Evolutionary conservation across 2,329 filamentous ascomycete species (phyloP).

Genomic region (Aspergillus tamarii): DNA sequence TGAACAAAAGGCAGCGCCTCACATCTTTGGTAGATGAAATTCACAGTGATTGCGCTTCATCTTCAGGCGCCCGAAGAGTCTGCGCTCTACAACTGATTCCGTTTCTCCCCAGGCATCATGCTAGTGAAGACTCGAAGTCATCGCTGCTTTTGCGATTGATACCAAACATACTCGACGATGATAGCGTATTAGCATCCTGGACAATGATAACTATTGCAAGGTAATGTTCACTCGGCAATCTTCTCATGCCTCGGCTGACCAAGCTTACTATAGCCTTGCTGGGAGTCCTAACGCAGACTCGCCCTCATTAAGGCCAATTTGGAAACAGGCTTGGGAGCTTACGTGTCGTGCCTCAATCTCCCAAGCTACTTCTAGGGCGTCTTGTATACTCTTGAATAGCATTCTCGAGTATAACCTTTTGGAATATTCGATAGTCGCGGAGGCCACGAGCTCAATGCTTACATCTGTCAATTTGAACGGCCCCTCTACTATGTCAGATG

Average conservation of each 20-base stretch:
- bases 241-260: slow-evolving; percentile 11
- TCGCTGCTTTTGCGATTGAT: slow-evolving; percentile 63
- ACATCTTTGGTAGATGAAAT: slow-evolving; percentile 41
- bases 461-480: slow-evolving; percentile 80
- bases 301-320: slow-evolving; percentile 53
- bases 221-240: slow-evolving; percentile 51
- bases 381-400: slow-evolving; percentile 71
- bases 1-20: slow-evolving; percentile 42
- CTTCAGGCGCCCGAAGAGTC: slow-evolving; percentile 45
- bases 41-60: slow-evolving; percentile 37
- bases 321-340: slow-evolving; percentile 77
- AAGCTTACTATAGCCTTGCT: slow-evolving; percentile 34
- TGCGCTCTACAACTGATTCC: slow-evolving; percentile 59
- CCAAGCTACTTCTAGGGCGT: slow-evolving; percentile 71
- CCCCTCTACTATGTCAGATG: slow-evolving; percentile 76
- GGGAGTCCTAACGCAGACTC: slow-evolving; percentile 40
- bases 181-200: slow-evolving; percentile 71
- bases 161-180: slow-evolving; percentile 69
- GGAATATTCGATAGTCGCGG: slow-evolving; percentile 66
- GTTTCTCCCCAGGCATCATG: slow-evolving; percentile 53
- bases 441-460: slow-evolving; percentile 73
- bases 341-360: slow-evolving; percentile 72
- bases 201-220: slow-evolving; percentile 79
- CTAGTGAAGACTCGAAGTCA: slow-evolving; percentile 56
- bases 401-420: slow-evolving; percentile 70